These are phyloP conservation scores for Lentinula novae-zelandiae DNA, from an alignment of 1,284 basidiomycete genomes.

Conservation along the genomic window DNA sequence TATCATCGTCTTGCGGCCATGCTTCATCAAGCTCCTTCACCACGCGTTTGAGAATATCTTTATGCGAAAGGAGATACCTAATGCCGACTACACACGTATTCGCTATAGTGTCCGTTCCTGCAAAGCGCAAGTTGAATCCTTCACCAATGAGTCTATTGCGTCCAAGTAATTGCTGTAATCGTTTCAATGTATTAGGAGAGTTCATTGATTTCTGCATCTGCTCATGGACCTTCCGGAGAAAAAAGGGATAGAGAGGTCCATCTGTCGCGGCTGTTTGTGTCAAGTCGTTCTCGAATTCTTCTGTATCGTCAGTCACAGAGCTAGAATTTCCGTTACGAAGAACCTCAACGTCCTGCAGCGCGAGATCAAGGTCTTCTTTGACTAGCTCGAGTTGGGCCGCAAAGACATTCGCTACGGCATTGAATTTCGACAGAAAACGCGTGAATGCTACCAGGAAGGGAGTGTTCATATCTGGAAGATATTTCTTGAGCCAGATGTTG, in stretches of 20 bases:
- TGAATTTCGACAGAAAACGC: neutral
- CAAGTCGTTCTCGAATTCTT: neutral
- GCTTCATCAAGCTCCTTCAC: conserved; percentile 9
- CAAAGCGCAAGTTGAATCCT: conserved; percentile 9
- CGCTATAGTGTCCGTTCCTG: conserved; percentile 15
- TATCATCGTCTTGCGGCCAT: conserved; percentile 13
- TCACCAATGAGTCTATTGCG: conserved; percentile 2
- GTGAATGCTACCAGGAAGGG: neutral
- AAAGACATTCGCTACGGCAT: neutral
- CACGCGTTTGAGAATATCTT: neutral
- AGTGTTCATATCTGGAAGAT: conserved; percentile 12
- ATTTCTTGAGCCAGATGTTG: conserved; percentile 15
- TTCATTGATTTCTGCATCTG: neutral
- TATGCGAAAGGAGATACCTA: conserved; percentile 13
- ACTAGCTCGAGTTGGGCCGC: neutral
- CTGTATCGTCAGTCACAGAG: too few species aligned
- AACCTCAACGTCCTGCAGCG: neutral
- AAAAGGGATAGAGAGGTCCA: neutral
- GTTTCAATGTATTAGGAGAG: neutral
- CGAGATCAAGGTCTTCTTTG: neutral
- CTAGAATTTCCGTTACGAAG: neutral
- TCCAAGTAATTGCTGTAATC: neutral
- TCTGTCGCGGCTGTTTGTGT: neutral
- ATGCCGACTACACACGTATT: conserved; percentile 14
- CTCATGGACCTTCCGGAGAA: neutral